Percentiles rank a stretch among this genome's conserved stretches.
Conservation (phyloP, 2,329 filamentous ascomycete genomes). For the Malbranchea cinnamomea region DNA sequence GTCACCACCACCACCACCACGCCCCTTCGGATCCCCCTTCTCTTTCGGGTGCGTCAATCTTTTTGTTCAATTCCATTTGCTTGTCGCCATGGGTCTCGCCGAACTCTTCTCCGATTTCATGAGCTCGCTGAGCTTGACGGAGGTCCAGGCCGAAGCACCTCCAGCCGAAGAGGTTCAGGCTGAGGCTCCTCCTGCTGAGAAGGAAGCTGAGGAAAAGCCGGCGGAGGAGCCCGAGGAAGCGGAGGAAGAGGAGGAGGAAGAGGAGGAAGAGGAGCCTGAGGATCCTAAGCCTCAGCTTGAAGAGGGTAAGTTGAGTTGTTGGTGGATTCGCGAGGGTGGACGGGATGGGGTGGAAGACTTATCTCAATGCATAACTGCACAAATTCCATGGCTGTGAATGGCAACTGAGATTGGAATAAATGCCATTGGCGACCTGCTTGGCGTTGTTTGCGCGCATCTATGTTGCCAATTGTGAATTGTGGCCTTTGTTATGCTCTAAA, state of each 20-base stretch:
- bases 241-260: conserved; percentile 64
- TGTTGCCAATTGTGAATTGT: no score
- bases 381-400: no score
- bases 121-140: conserved; percentile 48
- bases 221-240: conserved; percentile 34
- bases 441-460: no score
- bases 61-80: conserved; percentile 10
- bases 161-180: conserved; percentile 32
- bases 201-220: conserved; percentile 14
- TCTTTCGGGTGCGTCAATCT: conserved; percentile 1
- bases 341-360: background rate
- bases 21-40: conserved; percentile 1
- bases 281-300: conserved; percentile 81
- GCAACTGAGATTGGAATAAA: no score
- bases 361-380: conserved; percentile 2
- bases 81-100: conserved; percentile 44
- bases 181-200: conserved; percentile 16
- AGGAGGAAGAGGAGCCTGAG: conserved; percentile 65
- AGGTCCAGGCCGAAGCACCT: conserved; percentile 46
- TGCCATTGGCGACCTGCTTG: no score
- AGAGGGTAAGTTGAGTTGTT: conserved; percentile 56
- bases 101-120: conserved; percentile 50
- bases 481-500: no score
- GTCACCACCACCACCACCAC: conserved; percentile 2
- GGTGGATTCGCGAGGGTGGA: background rate